phyloP scores from a whole-genome alignment of 2,329 filamentous ascomycete species.

The Ophiostoma pallidulum region DNA sequence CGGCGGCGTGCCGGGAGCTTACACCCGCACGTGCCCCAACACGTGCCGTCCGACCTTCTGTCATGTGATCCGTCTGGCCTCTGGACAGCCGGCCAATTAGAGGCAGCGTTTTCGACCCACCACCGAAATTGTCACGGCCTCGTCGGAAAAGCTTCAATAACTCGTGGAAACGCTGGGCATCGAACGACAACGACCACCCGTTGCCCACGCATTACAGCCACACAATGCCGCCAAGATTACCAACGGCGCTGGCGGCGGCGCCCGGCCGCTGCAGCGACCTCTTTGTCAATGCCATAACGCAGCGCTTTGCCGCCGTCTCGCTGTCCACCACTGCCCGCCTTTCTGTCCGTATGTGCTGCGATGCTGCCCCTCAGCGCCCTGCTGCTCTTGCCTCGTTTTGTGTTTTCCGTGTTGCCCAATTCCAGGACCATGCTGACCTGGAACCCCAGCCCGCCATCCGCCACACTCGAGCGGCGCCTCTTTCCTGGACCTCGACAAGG shows the following conservation, averaged over 20 bases:
- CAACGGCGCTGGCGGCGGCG: not conserved
- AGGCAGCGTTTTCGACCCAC: no score
- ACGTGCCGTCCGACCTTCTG: no score
- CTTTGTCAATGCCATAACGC: constrained; percentile 1
- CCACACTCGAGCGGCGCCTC: constrained; percentile 13
- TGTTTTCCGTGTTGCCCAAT: not conserved
- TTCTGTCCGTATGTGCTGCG: constrained; percentile 5
- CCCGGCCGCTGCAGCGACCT: not conserved
- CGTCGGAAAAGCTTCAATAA: constrained; percentile 3
- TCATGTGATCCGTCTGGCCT: no score
- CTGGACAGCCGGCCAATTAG: no score
- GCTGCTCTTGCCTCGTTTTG: no score
- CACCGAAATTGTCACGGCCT: constrained; percentile 4
- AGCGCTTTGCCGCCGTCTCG: constrained; percentile 11
- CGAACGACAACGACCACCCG: not conserved
- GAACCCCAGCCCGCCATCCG: not conserved
- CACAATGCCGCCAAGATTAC: constrained; percentile 17
- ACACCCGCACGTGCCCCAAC: no score
- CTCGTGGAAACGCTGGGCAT: not conserved
- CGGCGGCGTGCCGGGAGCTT: no score
- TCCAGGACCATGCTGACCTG: not conserved
- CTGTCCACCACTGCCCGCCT: constrained; percentile 13
- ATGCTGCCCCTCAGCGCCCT: no score
- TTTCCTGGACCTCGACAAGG: constrained; percentile 13
- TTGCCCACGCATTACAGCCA: constrained; percentile 3